Conservation (phyloP, 441 rosid species). For the Mallotus japonicus region DNA sequence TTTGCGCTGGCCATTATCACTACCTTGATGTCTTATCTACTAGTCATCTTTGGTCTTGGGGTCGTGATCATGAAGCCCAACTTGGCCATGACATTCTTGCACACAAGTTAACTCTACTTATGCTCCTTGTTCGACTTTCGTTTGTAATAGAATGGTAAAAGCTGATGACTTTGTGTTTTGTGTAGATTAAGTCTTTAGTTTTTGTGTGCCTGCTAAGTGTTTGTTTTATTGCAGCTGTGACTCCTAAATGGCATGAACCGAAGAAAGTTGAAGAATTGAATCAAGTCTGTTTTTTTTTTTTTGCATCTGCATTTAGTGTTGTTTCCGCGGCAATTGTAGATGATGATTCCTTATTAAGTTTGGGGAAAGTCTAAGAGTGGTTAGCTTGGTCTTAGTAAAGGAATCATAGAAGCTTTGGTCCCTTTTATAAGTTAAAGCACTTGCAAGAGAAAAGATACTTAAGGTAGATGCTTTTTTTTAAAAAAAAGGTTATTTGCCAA, state of each 20-base stretch:
- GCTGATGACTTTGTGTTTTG: too few species aligned
- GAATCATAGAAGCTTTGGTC: conserved; percentile 46
- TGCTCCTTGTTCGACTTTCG: too few species aligned
- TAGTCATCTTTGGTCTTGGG: conserved; percentile 89
- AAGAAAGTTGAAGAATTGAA: conserved; percentile 67
- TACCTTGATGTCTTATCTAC: conserved; percentile 76
- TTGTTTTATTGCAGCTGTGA: conserved; percentile 11
- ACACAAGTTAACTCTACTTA: conserved; percentile 33
- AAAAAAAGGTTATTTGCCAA: too few species aligned
- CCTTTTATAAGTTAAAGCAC: conserved; percentile 67
- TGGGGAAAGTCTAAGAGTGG: conserved; percentile 98
- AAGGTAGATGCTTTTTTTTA: conserved; percentile 71
- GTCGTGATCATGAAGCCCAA: conserved; percentile 79
- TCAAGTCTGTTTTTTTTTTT: conserved; percentile 43
- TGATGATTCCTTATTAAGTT: conserved; percentile 87
- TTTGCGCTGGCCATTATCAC: conserved; percentile 75
- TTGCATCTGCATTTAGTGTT: conserved; percentile 89
- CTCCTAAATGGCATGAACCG: conserved; percentile 49
- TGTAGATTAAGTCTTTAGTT: too few species aligned
- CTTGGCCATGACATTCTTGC: conserved; percentile 52
- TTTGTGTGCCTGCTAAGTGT: conserved; percentile 14
- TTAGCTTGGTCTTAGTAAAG: conserved; percentile 90
- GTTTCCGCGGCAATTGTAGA: conserved; percentile 70
- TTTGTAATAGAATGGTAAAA: too few species aligned
- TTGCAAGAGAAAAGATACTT: conserved; percentile 58